Conservation (phyloP, 306 rosid species). For the Sechiopsis laciniata region DNA sequence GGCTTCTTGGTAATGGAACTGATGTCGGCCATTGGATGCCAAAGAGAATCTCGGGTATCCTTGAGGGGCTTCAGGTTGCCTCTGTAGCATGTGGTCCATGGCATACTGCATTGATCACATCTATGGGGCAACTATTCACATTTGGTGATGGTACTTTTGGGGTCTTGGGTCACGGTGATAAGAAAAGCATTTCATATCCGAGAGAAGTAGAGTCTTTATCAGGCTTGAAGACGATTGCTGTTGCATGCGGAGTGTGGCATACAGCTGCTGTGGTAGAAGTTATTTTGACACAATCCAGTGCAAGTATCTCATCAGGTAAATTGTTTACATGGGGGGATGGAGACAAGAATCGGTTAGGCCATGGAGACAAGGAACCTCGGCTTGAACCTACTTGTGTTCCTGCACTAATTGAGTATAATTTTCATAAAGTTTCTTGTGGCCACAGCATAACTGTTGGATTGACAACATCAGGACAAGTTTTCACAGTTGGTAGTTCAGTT, state of each 20-base stretch:
- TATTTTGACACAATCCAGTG: conserved; percentile 76
- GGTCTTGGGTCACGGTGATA: conserved; percentile 88
- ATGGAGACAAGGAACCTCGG: conserved; percentile 82
- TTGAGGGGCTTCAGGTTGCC: conserved; percentile 92
- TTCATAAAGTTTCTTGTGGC: conserved; percentile 90
- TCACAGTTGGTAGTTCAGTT: conserved; percentile 88
- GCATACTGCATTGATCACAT: conserved; percentile 96
- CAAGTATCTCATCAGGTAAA: conserved; percentile 86
- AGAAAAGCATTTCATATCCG: conserved; percentile 64
- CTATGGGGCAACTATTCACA: conserved; percentile 87
- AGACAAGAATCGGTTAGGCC: conserved; percentile 96
- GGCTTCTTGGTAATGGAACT: conserved; percentile 75
- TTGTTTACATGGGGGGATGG: conserved; percentile 99
- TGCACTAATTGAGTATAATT: conserved; percentile 70
- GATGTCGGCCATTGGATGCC: conserved; percentile 95
- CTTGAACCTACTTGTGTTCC: conserved; percentile 93
- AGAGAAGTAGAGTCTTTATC: conserved; percentile 95
- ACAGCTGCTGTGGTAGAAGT: conserved; percentile 97
- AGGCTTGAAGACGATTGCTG: conserved; percentile 89
- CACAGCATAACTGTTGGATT: conserved; percentile 86
- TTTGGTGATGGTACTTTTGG: conserved; percentile 99
- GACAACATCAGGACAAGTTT: conserved; percentile 76
- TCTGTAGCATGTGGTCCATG: conserved; percentile 95
- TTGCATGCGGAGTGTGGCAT: conserved; percentile 99
- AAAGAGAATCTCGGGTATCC: conserved; percentile 72